phyloP scores from a whole-genome alignment of 2,329 filamentous ascomycete genomes.

The Malbranchea zuffiana region DNA sequence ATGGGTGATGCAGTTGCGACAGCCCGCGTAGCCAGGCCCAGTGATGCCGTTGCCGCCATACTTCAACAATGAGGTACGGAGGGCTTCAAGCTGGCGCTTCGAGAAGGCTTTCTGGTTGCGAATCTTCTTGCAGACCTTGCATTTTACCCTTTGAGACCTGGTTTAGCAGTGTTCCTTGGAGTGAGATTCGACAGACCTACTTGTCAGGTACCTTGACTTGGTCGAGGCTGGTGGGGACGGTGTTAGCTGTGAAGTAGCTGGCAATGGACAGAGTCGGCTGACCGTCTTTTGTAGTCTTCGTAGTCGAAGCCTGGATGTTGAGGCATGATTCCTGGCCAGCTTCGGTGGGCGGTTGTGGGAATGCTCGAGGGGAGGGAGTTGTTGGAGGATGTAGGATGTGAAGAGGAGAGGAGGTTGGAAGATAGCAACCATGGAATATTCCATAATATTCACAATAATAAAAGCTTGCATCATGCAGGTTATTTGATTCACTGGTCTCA shows the following conservation, averaged over 20 bases:
- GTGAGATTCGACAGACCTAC: constrained; percentile 16
- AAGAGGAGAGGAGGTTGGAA: too few relatives aligned
- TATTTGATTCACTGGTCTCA: too few relatives aligned
- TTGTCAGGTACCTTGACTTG: constrained; percentile 23
- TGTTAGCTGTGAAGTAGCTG: not conserved
- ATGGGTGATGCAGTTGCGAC: constrained; percentile 35
- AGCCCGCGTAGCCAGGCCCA: constrained; percentile 26
- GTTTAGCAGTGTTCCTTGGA: not conserved
- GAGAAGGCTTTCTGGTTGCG: constrained; percentile 34
- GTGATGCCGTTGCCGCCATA: constrained; percentile 14
- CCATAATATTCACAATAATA: too few relatives aligned
- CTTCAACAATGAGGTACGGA: constrained; percentile 20
- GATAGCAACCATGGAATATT: too few relatives aligned
- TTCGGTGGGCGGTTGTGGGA: not conserved
- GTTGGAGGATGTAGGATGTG: not conserved
- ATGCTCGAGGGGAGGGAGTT: not conserved
- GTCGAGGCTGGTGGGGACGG: constrained; percentile 22
- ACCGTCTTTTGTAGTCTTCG: constrained; percentile 18
- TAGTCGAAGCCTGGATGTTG: constrained; percentile 20
- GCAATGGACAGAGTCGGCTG: constrained; percentile 3
- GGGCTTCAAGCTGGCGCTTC: constrained; percentile 36
- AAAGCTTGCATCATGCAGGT: too few relatives aligned
- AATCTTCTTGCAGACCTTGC: constrained; percentile 36
- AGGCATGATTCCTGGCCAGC: constrained; percentile 10
- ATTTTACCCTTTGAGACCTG: constrained; percentile 33